Conservation (phyloP, 371 early-diverging fungal species). For the Mucor indicus region DNA sequence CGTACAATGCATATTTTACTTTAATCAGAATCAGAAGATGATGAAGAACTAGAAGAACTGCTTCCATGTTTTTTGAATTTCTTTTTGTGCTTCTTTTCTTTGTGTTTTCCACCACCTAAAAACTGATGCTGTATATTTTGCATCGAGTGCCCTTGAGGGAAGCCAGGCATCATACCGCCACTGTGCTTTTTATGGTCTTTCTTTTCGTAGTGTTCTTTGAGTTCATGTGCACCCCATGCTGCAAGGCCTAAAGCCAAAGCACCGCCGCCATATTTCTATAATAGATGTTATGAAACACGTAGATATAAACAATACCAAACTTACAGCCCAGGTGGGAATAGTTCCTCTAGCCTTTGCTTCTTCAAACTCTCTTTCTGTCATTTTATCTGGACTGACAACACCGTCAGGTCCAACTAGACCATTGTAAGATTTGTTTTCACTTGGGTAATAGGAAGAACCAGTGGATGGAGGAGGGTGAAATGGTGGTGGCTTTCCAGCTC, state of each 20-base stretch:
- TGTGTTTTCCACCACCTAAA: no score
- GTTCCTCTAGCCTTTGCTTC: constrained; percentile 18
- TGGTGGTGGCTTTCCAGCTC: constrained; percentile 23
- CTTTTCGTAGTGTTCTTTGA: constrained; percentile 22
- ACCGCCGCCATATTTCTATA: constrained; percentile 29
- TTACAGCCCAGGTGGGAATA: constrained; percentile 22
- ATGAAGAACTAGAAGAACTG: no score
- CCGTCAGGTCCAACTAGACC: background rate
- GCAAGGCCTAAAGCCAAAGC: constrained; percentile 21
- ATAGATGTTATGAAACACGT: no score
- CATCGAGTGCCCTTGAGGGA: no score
- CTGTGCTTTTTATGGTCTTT: no score
- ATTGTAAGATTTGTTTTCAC: background rate
- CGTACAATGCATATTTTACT: no score
- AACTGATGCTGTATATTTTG: no score
- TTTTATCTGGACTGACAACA: constrained; percentile 7
- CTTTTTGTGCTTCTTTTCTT: no score
- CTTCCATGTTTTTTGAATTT: no score
- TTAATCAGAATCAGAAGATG: no score
- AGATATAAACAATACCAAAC: no score
- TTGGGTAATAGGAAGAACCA: constrained; percentile 10
- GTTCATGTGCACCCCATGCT: constrained; percentile 30
- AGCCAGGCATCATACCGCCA: no score
- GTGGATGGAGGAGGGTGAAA: constrained; percentile 23
- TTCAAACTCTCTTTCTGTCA: constrained; percentile 19